Evolutionary conservation across 768 basidiomycete species (phyloP).

Genomic region (Russula griseocarnosa): DNA sequence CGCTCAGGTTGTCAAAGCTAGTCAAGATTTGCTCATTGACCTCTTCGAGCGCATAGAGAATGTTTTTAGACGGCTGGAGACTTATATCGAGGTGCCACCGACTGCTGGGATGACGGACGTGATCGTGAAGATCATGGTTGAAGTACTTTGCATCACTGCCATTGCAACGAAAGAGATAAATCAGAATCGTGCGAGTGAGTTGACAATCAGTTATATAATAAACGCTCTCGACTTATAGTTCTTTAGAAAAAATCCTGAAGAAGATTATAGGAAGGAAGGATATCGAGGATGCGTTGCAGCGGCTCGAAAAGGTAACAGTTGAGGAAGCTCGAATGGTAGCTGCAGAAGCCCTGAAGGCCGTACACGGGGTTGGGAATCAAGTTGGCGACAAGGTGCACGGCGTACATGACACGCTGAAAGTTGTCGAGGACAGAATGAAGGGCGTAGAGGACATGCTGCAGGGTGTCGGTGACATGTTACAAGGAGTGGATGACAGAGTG

Average conservation of each 20-base stretch:
- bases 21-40: background rate
- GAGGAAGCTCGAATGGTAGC: conserved; percentile 2
- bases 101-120: background rate
- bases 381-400: background rate
- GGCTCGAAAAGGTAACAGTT: background rate
- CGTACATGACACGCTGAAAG: background rate
- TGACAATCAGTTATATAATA: accelerated
- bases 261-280: background rate
- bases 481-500: background rate
- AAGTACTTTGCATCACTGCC: background rate
- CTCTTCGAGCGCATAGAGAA: background rate
- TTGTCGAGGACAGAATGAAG: background rate
- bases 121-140: background rate
- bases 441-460: background rate
- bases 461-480: background rate
- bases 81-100: background rate
- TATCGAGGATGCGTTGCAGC: background rate
- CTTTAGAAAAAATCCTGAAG: background rate
- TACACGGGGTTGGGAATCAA: background rate
- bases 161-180: background rate
- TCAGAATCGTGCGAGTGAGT: background rate
- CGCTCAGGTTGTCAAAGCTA: background rate
- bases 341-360: background rate
- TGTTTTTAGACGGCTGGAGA: background rate
- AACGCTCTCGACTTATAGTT: background rate